These are phyloP conservation scores for Ceratobasidium sp. DNA, from an alignment of 1,284 basidiomycete species.

Conservation along the genomic window DNA sequence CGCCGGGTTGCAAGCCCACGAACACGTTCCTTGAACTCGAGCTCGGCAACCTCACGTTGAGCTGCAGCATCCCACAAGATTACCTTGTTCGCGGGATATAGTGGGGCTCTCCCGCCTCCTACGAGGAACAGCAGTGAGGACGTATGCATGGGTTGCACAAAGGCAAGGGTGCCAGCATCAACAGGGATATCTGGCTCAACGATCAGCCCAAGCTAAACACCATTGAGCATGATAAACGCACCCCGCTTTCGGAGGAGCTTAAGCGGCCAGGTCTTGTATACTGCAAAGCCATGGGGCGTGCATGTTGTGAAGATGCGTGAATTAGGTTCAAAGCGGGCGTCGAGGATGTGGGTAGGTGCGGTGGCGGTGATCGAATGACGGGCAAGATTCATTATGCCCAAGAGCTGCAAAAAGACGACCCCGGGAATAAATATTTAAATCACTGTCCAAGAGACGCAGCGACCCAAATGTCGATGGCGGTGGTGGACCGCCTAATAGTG, in stretches of 20 bases:
- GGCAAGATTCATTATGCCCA: conserved; percentile 81
- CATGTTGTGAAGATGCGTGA: conserved; percentile 84
- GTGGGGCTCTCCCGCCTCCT: conserved; percentile 89
- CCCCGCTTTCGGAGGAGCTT: conserved; percentile 82
- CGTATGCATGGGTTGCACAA: conserved; percentile 81
- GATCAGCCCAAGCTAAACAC: not conserved
- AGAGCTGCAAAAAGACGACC: not conserved
- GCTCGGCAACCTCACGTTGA: conserved; percentile 81
- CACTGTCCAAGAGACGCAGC: not conserved
- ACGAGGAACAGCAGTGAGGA: conserved; percentile 90
- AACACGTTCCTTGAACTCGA: conserved; percentile 91
- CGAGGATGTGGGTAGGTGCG: conserved; percentile 77
- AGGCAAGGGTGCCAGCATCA: conserved; percentile 72
- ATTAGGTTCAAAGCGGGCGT: conserved; percentile 80
- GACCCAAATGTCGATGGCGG: not conserved
- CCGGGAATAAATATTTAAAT: conserved; percentile 11
- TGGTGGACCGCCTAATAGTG: conserved; percentile 30
- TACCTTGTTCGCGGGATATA: conserved; percentile 94
- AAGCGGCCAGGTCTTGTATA: conserved; percentile 85
- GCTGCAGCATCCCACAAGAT: conserved; percentile 87
- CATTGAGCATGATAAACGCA: conserved; percentile 55
- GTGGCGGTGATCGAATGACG: conserved; percentile 87
- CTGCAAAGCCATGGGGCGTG: conserved; percentile 85
- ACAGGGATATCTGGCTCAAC: conserved; percentile 37
- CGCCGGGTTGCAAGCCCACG: conserved; percentile 82